Evolutionary conservation across 305 asterid species (phyloP).

Genomic region (Fraxinus velutina): DNA sequence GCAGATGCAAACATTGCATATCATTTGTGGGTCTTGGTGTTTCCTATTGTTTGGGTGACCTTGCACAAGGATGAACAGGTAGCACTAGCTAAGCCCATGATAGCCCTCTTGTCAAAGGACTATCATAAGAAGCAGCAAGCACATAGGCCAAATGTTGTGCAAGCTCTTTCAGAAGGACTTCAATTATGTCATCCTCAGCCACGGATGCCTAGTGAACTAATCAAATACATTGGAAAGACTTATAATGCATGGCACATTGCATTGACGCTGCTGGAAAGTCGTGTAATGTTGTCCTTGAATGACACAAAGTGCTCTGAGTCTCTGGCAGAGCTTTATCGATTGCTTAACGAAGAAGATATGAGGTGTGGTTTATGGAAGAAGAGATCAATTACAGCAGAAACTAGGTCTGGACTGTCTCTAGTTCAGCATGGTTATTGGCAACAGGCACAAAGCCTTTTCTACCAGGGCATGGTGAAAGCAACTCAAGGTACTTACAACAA

Average conservation of each 20-base stretch:
- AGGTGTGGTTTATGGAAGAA: constrained; percentile 99
- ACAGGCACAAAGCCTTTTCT: constrained; percentile 92
- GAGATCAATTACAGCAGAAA: constrained; percentile 87
- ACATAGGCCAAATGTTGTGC: constrained; percentile 95
- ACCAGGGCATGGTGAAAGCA: constrained; percentile 99
- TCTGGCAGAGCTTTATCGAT: constrained; percentile 97
- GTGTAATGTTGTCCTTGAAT: constrained; percentile 85
- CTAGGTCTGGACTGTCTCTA: constrained; percentile 93
- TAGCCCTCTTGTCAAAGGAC: constrained; percentile 86
- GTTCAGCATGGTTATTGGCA: constrained; percentile 99
- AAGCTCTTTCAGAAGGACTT: constrained; percentile 98
- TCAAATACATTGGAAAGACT: constrained; percentile 95
- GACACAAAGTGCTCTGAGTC: constrained; percentile 96
- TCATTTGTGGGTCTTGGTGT: constrained; percentile 96
- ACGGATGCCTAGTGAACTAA: constrained; percentile 98
- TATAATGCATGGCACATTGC: constrained; percentile 99
- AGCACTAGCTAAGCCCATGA: constrained; percentile 96
- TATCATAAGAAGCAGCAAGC: constrained; percentile 97
- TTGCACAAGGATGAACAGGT: constrained; percentile 96
- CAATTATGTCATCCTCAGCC: constrained; percentile 99
- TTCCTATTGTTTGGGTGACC: constrained; percentile 99
- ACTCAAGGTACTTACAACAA: constrained; percentile 98
- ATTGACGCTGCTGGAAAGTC: constrained; percentile 90
- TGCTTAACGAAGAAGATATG: constrained; percentile 98
- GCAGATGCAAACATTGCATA: constrained; percentile 94